Evolutionary conservation across 2,329 filamentous ascomycete species (phyloP), one percentile per base, ranked within the genome.

Genomic region (Colletotrichum horii): DNA sequence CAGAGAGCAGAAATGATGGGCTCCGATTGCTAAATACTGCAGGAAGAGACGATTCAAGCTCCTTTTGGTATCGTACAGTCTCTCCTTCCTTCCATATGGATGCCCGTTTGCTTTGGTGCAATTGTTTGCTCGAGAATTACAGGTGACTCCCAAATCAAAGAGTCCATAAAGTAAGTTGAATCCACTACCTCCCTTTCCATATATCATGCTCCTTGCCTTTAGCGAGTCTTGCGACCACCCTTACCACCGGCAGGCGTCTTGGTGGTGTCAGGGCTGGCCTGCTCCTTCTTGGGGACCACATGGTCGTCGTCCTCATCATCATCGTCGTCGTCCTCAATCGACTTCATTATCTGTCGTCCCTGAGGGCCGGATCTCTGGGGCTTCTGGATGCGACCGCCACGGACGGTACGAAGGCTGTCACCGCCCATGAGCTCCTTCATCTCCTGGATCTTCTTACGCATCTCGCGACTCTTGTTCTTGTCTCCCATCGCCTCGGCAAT

Each of bases 401-500:
- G 43, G 22, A 61, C 61, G 22, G 43, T 55, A 7, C 34, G 69
- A 15, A 76, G 48, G 36, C 52, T 66, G 38, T 32, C 74, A 19
- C 16, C 36, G 0, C 52, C 26, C 71, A 76, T 61, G 8, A 71
- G 22, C 12, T 22, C 65, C 52, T 76, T 76, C 36, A 76, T 36
- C 48, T 76, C 74, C 6, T 52, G 48, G 14, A 76, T 58, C 60
- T 62, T 70, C 66, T 71, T 69, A 8, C 60, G 66, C 24, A 66
- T 36, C 61, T 74, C 65, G 8, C 32, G n/a, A 2, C 65, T 26
- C 24, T 70, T 75, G 8, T 67, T 11, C 14, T 55, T 66, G 32
- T 75, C 32, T 4, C 66, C n/a, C 65, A 76, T 76, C 3, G 48
- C 61, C 2, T 70, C 55, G 14, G 43, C 74, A n/a, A 70, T 28